Evolutionary conservation across 1,139 yeast genomes (phyloP).

Genomic region (Saccharomyces uvarum): DNA sequence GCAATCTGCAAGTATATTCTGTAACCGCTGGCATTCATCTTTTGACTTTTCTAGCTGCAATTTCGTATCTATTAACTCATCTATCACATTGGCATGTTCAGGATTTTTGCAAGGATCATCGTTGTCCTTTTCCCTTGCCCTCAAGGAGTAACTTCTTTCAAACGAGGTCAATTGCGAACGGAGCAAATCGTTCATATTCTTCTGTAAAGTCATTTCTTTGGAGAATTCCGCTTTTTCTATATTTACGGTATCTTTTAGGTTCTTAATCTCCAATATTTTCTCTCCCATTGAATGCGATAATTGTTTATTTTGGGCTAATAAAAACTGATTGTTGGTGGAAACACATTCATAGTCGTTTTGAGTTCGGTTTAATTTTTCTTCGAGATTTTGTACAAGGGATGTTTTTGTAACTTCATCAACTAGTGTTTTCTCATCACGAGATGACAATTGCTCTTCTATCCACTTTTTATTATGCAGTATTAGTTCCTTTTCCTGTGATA

Average conservation of each 20-base stretch:
- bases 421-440: neutral
- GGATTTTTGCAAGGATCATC: neutral
- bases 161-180: conserved; percentile 46
- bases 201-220: conserved; percentile 58
- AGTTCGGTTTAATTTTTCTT: conserved; percentile 25
- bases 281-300: conserved; percentile 14
- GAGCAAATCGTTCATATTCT: conserved; percentile 53
- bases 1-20: conserved; percentile 32
- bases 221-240: conserved; percentile 48
- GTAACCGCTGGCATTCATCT: conserved; percentile 38
- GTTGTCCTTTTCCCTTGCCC: conserved; percentile 31
- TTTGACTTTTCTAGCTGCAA: conserved; percentile 46
- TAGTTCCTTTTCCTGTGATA: neutral
- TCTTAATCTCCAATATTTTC: conserved; percentile 37
- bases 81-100: conserved; percentile 20
- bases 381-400: neutral
- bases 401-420: neutral
- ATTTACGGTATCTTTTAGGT: conserved; percentile 42
- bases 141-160: conserved; percentile 41
- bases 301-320: conserved; percentile 24
- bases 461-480: neutral
- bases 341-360: conserved; percentile 36
- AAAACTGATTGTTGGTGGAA: conserved; percentile 17
- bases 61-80: conserved; percentile 35
- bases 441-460: neutral